Conservation (phyloP, 2,329 filamentous ascomycete genomes). For the Aphanocladium album region DNA sequence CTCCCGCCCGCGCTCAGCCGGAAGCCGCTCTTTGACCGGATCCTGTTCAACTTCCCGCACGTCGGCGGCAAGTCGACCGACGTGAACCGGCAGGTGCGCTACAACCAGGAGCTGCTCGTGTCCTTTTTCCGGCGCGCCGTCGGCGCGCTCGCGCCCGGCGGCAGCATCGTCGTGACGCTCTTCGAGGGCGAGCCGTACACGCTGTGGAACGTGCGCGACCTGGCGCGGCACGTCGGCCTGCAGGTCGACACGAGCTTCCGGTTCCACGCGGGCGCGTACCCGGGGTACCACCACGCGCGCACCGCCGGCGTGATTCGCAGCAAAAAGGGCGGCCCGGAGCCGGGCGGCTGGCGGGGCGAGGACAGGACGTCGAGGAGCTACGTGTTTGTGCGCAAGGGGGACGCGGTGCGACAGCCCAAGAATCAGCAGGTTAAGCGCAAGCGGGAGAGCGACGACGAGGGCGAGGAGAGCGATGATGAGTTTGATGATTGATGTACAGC, state of each 20-base stretch:
- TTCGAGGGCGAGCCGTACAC: conserved; percentile 95
- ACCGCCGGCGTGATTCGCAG: conserved; percentile 62
- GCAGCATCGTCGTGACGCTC: conserved; percentile 72
- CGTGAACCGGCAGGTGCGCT: conserved; percentile 87
- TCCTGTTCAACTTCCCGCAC: conserved; percentile 97
- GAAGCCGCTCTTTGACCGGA: conserved; percentile 57
- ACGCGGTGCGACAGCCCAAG: conserved; percentile 27
- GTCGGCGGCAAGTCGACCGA: conserved; percentile 88
- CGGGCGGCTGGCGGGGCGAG: conserved; percentile 39
- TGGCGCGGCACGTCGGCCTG: conserved; percentile 72
- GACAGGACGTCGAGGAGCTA: conserved; percentile 50
- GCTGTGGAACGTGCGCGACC: conserved; percentile 87
- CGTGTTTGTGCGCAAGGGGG: conserved; percentile 57
- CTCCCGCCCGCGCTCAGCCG: conserved; percentile 44
- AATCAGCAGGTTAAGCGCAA: conserved; percentile 20
- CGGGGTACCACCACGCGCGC: conserved; percentile 67
- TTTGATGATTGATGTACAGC: not conserved
- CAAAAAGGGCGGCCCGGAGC: conserved; percentile 37
- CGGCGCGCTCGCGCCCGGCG: conserved; percentile 47
- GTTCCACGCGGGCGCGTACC: conserved; percentile 64
- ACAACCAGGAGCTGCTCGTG: conserved; percentile 78
- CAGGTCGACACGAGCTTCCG: conserved; percentile 64
- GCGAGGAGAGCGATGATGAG: not conserved
- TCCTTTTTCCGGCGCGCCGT: conserved; percentile 56
- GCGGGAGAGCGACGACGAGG: conserved; percentile 2